Conservation (phyloP, 2,329 filamentous ascomycete genomes). For the Periconia macrospinosa region DNA sequence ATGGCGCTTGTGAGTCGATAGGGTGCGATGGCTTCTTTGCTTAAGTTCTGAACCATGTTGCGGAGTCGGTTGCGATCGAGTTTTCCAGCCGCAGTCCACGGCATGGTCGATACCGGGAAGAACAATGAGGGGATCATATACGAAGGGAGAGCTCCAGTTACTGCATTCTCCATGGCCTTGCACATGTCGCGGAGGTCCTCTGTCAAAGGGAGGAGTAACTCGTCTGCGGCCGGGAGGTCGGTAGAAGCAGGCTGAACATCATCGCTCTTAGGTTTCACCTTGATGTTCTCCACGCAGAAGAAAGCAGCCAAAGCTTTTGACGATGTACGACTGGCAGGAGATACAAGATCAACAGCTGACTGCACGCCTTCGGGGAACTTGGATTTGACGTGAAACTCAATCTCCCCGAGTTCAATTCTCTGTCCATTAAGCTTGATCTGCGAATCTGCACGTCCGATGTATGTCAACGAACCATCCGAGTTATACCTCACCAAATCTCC, state of each 20-base stretch:
- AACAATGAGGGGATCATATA: conserved; percentile 42
- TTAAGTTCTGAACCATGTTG: conserved; percentile 28
- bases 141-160: conserved; percentile 30
- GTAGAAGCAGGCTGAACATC: conserved; percentile 17
- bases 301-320: conserved; percentile 37
- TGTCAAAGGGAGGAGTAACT: conserved; percentile 31
- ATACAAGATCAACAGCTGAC: conserved; percentile 37
- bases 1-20: conserved; percentile 30
- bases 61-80: conserved; percentile 35
- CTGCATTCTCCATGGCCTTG: conserved; percentile 32
- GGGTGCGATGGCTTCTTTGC: conserved; percentile 30
- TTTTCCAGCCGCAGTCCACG: conserved; percentile 36
- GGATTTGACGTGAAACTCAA: conserved; percentile 36
- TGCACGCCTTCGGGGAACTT: conserved; percentile 35
- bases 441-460: conserved; percentile 30
- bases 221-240: conserved; percentile 25
- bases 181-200: conserved; percentile 28
- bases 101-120: conserved; percentile 34
- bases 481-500: conserved; percentile 29
- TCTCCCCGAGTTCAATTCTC: conserved; percentile 24
- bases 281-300: conserved; percentile 24
- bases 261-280: conserved; percentile 4
- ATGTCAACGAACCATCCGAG: conserved; percentile 23
- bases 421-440: conserved; percentile 33
- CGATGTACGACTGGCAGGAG: conserved; percentile 28